Evolutionary conservation across 768 basidiomycete species (phyloP).

Genomic region (Thelephora aurantiotincta): DNA sequence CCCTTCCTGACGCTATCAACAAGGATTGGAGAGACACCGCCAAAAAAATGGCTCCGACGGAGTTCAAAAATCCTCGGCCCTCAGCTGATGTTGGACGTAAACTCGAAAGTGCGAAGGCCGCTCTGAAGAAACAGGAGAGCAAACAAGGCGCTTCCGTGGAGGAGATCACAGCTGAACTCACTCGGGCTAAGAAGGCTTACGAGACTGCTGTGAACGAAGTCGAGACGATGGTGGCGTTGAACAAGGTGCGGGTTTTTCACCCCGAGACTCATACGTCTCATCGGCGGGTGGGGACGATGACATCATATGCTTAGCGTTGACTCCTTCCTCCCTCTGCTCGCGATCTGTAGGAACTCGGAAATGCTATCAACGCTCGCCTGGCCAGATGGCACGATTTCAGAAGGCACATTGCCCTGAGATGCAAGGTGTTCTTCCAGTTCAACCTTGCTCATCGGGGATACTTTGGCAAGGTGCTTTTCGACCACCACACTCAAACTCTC

Average conservation of each 20-base stretch:
- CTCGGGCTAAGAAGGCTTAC: conserved; percentile 43
- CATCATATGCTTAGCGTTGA: background rate
- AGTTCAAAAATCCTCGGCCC: conserved; percentile 40
- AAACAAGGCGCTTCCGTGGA: conserved; percentile 64
- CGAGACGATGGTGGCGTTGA: conserved; percentile 46
- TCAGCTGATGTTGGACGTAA: conserved; percentile 40
- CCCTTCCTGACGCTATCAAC: background rate
- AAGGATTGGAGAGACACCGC: conserved; percentile 59
- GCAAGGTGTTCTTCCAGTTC: conserved; percentile 69
- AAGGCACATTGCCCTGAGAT: conserved; percentile 74
- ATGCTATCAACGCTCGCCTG: conserved; percentile 51
- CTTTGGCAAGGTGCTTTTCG: conserved; percentile 79
- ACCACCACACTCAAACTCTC: conserved; percentile 54
- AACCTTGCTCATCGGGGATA: conserved; percentile 81
- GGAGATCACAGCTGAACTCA: conserved; percentile 60
- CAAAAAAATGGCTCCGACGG: conserved; percentile 38
- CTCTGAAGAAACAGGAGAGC: conserved; percentile 53
- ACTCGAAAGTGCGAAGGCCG: conserved; percentile 47
- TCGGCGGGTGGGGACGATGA: too few species aligned
- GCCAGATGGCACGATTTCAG: conserved; percentile 80
- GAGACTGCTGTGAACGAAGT: conserved; percentile 50
- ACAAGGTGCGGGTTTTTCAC: conserved; percentile 35
- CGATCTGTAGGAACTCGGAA: conserved; percentile 40
- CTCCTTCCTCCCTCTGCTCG: background rate
- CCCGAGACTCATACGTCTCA: too few species aligned